A percentile compares a stretch with the other conserved stretches of the same genome.
Evolutionary conservation across 192 early-diverging fungal genomes (phyloP).

Genomic region (Chytriomyces hyalinus): DNA sequence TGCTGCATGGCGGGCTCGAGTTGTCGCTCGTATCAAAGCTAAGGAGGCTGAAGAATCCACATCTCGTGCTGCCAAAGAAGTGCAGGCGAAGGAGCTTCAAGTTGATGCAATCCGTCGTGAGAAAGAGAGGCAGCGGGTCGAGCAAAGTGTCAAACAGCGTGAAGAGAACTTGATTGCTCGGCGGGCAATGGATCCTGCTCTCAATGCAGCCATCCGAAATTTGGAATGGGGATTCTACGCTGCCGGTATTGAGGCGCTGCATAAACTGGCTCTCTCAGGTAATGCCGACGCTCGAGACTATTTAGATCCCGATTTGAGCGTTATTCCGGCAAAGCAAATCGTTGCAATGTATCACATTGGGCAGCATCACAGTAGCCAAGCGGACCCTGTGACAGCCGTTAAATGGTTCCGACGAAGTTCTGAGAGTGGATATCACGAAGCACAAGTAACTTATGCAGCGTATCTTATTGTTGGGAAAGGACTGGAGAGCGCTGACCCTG

Average conservation of each 20-base stretch:
- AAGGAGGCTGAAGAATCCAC: not conserved
- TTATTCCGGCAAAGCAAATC: conserved; percentile 8
- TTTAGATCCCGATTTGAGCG: conserved; percentile 33
- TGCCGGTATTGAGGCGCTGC: conserved; percentile 28
- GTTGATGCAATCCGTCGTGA: conserved; percentile 11
- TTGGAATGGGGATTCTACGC: conserved; percentile 40
- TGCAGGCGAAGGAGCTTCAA: conserved; percentile 1
- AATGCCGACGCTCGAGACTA: conserved; percentile 35
- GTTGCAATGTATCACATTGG: conserved; percentile 37
- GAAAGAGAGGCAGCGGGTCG: conserved; percentile 10
- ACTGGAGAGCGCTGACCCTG: conserved; percentile 31
- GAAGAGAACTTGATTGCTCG: conserved; percentile 11
- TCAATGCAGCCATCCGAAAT: conserved; percentile 27
- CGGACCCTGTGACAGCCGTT: conserved; percentile 34
- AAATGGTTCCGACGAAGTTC: conserved; percentile 41
- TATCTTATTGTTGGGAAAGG: conserved; percentile 41
- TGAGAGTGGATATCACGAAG: conserved; percentile 39
- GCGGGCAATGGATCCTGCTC: conserved; percentile 20
- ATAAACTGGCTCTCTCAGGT: conserved; percentile 21
- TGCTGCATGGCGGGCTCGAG: conserved; percentile 34
- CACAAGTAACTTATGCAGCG: conserved; percentile 35
- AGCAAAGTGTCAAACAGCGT: not conserved
- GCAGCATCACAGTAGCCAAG: conserved; percentile 28
- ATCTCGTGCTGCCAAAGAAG: not conserved
- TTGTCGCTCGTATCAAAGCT: conserved; percentile 11